A percentile compares a stretch with the other conserved stretches of the same genome.
Evolutionary conservation across 116 monocot species (phyloP).

Genomic region (Dioscorea cayenensis): DNA sequence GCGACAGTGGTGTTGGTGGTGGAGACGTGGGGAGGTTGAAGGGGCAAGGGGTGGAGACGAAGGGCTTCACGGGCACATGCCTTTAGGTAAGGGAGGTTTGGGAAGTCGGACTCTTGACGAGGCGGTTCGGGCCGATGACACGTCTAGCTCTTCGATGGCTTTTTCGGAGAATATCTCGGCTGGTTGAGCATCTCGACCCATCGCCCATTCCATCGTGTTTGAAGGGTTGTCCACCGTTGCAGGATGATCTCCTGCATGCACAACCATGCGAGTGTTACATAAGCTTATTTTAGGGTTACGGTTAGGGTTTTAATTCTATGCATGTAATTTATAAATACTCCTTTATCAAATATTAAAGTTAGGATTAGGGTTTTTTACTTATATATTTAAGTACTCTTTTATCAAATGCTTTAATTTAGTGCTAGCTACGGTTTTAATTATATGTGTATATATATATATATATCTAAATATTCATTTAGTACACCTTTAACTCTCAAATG

Average conservation of each 20-base stretch:
- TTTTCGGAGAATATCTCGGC: slow-evolving; percentile 2
- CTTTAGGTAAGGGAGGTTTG: slow-evolving; percentile 2
- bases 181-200: slow-evolving; percentile 21
- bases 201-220: slow-evolving; percentile 12
- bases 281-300: not conserved
- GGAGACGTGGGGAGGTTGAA: no score
- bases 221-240: slow-evolving; percentile 21
- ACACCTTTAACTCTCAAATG: no score
- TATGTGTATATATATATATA: no score
- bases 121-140: slow-evolving; percentile 14
- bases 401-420: no score
- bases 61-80: not conserved
- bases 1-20: not conserved
- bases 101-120: slow-evolving; percentile 23
- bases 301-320: not conserved
- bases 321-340: not conserved
- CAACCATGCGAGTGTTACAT: not conserved
- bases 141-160: slow-evolving; percentile 11
- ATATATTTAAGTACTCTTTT: no score
- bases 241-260: slow-evolving; percentile 9
- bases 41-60: not conserved
- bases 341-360: no score
- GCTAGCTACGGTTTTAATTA: no score
- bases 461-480: no score
- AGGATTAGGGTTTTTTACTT: no score